These are phyloP conservation scores for Sugiyamaella chiloensis DNA, from an alignment of 805 yeast genomes.

Conservation along the genomic window DNA sequence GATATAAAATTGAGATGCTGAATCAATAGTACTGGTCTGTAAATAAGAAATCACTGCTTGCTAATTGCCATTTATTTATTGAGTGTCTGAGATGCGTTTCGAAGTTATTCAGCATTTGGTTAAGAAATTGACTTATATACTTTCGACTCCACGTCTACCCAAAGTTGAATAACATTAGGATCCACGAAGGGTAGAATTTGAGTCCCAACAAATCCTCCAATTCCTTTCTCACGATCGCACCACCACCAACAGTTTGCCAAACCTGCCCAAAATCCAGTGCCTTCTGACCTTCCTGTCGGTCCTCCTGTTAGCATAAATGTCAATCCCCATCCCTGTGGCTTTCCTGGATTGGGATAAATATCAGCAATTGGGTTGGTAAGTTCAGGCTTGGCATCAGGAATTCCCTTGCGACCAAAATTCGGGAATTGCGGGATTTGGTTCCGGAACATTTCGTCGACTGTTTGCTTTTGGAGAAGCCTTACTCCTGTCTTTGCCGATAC, in stretches of 20 bases:
- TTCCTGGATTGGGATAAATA: neutral
- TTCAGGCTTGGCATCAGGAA: neutral
- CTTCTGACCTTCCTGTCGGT: conserved; percentile 36
- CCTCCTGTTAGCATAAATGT: conserved; percentile 35
- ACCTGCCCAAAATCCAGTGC: conserved; percentile 42
- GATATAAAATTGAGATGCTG: too few relatives aligned
- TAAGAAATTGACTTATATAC: too few relatives aligned
- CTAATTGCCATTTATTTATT: too few relatives aligned
- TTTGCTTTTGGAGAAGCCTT: neutral
- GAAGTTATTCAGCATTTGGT: too few relatives aligned
- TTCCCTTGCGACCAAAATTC: neutral
- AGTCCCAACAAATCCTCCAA: conserved; percentile 35
- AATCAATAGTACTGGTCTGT: too few relatives aligned
- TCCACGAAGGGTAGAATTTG: conserved; percentile 39
- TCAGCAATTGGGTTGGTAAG: neutral
- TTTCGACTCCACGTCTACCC: conserved; percentile 2
- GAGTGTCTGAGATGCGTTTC: too few relatives aligned
- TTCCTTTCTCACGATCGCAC: conserved; percentile 39
- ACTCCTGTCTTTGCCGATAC: neutral
- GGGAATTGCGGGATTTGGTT: neutral
- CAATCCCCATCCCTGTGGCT: conserved; percentile 30
- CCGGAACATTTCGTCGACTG: neutral
- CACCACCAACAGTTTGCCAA: conserved; percentile 40
- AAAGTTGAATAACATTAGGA: neutral
- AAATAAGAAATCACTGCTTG: too few relatives aligned